phyloP scores from a whole-genome alignment of 345 rosid genomes.

The Brassica napus region DNA sequence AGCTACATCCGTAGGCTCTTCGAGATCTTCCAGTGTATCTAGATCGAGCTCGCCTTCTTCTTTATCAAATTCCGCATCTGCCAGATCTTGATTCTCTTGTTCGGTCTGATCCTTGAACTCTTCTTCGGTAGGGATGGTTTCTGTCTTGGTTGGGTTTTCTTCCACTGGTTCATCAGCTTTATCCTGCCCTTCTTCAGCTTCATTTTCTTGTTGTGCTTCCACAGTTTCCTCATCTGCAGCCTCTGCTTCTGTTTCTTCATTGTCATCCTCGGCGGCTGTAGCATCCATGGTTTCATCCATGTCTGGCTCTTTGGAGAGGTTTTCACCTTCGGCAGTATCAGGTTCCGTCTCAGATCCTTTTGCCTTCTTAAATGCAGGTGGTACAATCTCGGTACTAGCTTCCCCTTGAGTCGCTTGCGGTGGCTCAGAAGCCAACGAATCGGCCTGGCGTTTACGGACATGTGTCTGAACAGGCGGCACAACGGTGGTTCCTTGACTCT shows the following conservation, averaged over 20 bases:
- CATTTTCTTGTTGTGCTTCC: conserved; percentile 49
- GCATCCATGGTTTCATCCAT: conserved; percentile 56
- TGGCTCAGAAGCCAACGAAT: conserved; percentile 52
- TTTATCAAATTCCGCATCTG: conserved; percentile 64
- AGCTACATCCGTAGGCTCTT: conserved; percentile 49
- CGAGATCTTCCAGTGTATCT: conserved; percentile 64
- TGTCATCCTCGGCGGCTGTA: conserved; percentile 48
- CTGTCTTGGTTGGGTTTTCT: conserved; percentile 54
- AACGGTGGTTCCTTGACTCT: conserved; percentile 43
- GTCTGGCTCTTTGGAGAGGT: conserved; percentile 36
- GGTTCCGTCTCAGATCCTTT: conserved; percentile 52
- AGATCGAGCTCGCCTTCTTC: conserved; percentile 87
- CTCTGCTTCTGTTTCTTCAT: conserved; percentile 68
- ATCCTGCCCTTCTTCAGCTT: conserved; percentile 43
- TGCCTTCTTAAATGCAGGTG: conserved; percentile 58
- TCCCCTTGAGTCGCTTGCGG: conserved; percentile 56
- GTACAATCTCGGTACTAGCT: conserved; percentile 43
- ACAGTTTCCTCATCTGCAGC: conserved; percentile 47
- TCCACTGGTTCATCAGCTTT: conserved; percentile 49
- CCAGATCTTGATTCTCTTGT: conserved; percentile 49
- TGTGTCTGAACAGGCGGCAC: conserved; percentile 43
- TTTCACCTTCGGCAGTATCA: conserved; percentile 45
- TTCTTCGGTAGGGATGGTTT: conserved; percentile 44
- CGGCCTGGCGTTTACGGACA: conserved; percentile 69
- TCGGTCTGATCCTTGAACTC: conserved; percentile 39